Base-by-base conservation (phyloP, 2,329 filamentous ascomycete genomes). In the Bisporella sp. region DNA sequence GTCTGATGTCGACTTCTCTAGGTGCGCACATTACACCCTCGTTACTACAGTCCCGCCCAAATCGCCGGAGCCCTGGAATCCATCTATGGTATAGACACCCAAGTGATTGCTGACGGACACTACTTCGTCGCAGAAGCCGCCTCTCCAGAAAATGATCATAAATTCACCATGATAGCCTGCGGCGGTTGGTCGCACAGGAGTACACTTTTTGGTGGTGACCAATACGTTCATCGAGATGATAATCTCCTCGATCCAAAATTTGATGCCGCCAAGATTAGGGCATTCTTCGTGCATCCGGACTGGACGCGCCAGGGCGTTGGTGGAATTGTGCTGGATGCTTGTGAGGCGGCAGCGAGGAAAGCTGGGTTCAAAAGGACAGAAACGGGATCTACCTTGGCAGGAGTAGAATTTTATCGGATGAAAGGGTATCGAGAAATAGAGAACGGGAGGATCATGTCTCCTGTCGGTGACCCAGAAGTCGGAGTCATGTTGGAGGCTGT, bases 131-230 rank as follows among this genome's bases (percentile, higher is more conserved):
- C 54, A n/a, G 31, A 44, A 7, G 29, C 40, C 35, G 8, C 35
- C 6, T 12, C 42, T 3, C 6, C 37, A 31, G 9, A 8, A 1
- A 21, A 21, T 3, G 3, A 21, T 21, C 21, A 2, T 3, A 31
- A 12, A 1, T 8, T 9, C 6, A 41, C 2, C 28, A 41, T 57
- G 0, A 48, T 58, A 12, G 55, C 45, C 8, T 51, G 45, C 40
- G 56, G 56, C 33, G 54, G 54, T 3, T 53, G 53, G 44, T 55
- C 56, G 11, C 50, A 48, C 37, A n/a, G n/a, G n/a, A n/a, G n/a
- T n/a, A 57, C 55, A 5, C 44, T 57, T 5, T 57, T 54, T 35
- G 55, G 55, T 13, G 53, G 55, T 5, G 53, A 57, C 39, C 49
- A 52, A 47, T 55, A 53, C 46, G 48, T 46, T 5, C 31, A 39